Conservation (phyloP, 2,329 filamentous ascomycete genomes). For the Botryosphaeria agaves region DNA sequence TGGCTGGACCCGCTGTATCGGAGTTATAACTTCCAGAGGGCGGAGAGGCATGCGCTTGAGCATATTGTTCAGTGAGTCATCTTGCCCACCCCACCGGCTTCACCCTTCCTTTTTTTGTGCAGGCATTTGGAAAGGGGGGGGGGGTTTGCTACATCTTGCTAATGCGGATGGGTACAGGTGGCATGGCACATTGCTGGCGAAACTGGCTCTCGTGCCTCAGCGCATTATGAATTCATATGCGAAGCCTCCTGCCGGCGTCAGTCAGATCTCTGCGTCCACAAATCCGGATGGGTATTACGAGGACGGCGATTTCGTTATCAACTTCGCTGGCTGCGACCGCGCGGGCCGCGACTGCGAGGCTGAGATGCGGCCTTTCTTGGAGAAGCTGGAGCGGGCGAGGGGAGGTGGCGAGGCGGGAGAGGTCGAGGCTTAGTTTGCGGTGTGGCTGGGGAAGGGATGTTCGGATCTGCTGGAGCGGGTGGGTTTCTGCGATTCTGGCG, state of each 20-base stretch:
- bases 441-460: too few species aligned
- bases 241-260: slow-evolving; percentile 19
- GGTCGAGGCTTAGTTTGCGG: too few species aligned
- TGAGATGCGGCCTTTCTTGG: slow-evolving; percentile 37
- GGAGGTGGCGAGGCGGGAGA: too few species aligned
- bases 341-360: slow-evolving; percentile 45
- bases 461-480: too few species aligned
- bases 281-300: slow-evolving; percentile 43
- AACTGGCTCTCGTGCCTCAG: slow-evolving; percentile 79
- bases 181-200: slow-evolving; percentile 90
- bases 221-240: slow-evolving; percentile 67
- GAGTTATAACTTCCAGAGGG: slow-evolving; percentile 91
- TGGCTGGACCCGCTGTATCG: slow-evolving; percentile 95
- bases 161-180: slow-evolving; percentile 56
- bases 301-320: slow-evolving; percentile 70
- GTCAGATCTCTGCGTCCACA: too few species aligned
- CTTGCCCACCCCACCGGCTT: too few species aligned
- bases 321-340: slow-evolving; percentile 54
- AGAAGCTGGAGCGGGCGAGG: too few species aligned
- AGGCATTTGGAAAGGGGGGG: too few species aligned
- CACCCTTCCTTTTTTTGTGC: too few species aligned
- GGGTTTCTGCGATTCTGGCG: too few species aligned
- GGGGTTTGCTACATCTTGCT: too few species aligned
- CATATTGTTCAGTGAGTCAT: slow-evolving; percentile 32
- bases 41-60: slow-evolving; percentile 75